Evolutionary conservation across 495 filamentous ascomycete species (phyloP).

Genomic region (Astrothelium macrocarpum): DNA sequence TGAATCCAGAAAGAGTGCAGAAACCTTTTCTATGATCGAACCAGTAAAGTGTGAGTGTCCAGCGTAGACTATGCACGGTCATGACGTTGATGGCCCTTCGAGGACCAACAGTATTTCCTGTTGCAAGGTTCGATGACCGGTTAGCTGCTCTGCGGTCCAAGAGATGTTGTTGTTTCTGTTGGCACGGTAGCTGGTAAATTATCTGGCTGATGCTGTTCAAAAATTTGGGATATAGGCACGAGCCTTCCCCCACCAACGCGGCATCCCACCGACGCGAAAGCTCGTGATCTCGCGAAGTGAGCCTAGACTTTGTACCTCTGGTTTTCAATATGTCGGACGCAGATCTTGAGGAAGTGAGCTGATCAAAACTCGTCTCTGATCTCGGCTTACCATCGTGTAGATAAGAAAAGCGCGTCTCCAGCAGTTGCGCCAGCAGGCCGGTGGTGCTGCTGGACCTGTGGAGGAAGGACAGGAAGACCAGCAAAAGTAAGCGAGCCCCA

Average conservation of each 20-base stretch:
- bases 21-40: neutral
- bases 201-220: no score
- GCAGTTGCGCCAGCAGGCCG: conserved; percentile 71
- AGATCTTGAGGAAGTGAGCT: conserved; percentile 66
- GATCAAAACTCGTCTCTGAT: conserved; percentile 6
- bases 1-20: neutral
- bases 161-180: no score
- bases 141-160: neutral
- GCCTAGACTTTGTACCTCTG: neutral
- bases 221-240: no score
- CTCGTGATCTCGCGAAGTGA: neutral
- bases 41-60: neutral
- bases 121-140: neutral
- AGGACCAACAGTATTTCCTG: neutral
- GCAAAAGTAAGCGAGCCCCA: conserved; percentile 52
- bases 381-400: conserved; percentile 33
- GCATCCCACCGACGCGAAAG: neutral
- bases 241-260: no score
- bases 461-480: conserved; percentile 52
- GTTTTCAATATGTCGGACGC: conserved; percentile 61
- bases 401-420: conserved; percentile 83
- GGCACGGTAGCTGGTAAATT: no score
- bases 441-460: conserved; percentile 32
- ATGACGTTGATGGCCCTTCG: neutral
- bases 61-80: neutral